phyloP scores from a whole-genome alignment of 2,329 filamentous ascomycete species.

The Cladosporium sp. region DNA sequence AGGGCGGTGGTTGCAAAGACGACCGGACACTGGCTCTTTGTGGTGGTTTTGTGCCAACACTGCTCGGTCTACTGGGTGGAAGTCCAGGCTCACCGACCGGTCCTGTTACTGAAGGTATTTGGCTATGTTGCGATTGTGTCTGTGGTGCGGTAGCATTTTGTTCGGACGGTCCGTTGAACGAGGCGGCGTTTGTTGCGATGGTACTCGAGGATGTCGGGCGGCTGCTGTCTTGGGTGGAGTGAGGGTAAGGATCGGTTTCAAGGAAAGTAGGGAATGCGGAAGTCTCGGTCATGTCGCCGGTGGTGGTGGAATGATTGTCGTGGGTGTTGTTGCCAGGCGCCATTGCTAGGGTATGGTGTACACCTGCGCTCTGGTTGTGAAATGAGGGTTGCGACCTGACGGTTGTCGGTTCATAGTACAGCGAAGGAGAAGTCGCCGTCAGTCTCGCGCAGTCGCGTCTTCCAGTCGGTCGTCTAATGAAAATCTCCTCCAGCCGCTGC shows the following conservation, averaged over 20 bases:
- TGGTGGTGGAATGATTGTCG: constrained; percentile 1
- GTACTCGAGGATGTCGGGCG: constrained; percentile 19
- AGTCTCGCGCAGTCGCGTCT: constrained; percentile 3
- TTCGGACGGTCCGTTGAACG: constrained; percentile 16
- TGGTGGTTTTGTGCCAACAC: constrained; percentile 31
- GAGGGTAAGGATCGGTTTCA: constrained; percentile 23
- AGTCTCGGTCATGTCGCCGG: constrained; percentile 4
- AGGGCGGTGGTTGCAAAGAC: constrained; percentile 18
- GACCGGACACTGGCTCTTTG: constrained; percentile 14
- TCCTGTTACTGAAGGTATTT: constrained; percentile 36
- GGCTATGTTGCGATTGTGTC: constrained; percentile 15
- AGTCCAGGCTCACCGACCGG: constrained; percentile 45
- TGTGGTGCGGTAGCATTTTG: constrained; percentile 15
- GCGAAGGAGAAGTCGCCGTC: background rate
- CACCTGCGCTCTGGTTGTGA: background rate
- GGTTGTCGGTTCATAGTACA: background rate
- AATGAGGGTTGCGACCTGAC: background rate
- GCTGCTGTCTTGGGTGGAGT: constrained; percentile 13
- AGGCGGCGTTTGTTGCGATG: constrained; percentile 19
- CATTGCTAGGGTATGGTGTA: constrained; percentile 4
- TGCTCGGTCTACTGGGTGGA: constrained; percentile 41
- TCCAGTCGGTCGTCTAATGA: background rate
- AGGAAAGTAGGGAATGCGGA: constrained; percentile 26
- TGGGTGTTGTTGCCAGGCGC: background rate
- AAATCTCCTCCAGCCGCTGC: background rate